Conservation (phyloP, 306 rosid species). For the Quercus berberidifolia region DNA sequence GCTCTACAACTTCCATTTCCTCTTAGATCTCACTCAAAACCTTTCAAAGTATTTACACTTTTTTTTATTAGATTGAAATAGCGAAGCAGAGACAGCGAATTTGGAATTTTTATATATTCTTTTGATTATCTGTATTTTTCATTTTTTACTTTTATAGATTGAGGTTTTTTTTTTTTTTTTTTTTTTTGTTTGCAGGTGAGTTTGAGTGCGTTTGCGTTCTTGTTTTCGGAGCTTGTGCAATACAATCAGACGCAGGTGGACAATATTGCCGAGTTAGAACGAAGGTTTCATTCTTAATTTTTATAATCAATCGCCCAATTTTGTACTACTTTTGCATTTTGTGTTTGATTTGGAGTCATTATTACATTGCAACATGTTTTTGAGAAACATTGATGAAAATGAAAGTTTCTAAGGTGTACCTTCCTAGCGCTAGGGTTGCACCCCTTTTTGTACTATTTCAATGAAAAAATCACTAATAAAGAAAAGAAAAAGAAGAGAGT, state of each 20-base stretch:
- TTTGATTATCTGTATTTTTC: too few species aligned
- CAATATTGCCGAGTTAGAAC: constrained; percentile 89
- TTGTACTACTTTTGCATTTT: not conserved
- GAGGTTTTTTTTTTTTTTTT: constrained; percentile 21
- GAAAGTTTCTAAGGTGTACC: not conserved
- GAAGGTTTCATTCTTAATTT: constrained; percentile 52
- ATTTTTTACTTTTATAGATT: not conserved
- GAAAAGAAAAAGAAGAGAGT: not conserved
- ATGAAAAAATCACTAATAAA: too few species aligned
- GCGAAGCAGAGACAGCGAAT: not conserved
- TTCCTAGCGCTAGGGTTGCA: too few species aligned
- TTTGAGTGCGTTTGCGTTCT: constrained; percentile 96
- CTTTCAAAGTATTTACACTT: not conserved
- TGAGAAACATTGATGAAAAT: not conserved
- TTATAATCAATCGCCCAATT: too few species aligned
- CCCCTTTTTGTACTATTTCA: too few species aligned
- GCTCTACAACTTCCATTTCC: not conserved
- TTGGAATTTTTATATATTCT: not conserved
- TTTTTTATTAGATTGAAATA: not conserved
- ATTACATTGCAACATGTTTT: not conserved
- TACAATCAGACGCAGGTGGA: constrained; percentile 98
- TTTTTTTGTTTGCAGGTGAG: constrained; percentile 61
- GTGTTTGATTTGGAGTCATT: not conserved
- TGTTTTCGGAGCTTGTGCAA: constrained; percentile 99
- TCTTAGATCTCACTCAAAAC: not conserved